Evolutionary conservation across 768 basidiomycete species (phyloP), one percentile per base, ranked within the genome.

Genomic region (Russula dissimulans): DNA sequence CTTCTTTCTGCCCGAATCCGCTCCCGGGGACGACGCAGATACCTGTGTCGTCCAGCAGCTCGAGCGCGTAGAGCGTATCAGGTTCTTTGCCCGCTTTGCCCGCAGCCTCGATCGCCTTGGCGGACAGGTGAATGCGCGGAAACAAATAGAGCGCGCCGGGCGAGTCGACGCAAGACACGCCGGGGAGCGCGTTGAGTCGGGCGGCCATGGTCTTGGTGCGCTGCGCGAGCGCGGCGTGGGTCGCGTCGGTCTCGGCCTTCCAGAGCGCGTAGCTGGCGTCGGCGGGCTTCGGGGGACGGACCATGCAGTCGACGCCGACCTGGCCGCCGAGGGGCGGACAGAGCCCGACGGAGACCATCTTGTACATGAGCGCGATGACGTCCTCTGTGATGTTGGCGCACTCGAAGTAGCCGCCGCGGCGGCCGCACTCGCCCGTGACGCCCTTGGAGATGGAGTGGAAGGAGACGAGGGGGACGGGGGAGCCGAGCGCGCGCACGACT

Each of bases 401-500:
- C 74, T 99, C 95, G 67, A 95, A 95, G 78, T 97, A 99, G 3
- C 95, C 95, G 38, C 95, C 95, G 50, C 97, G 81, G n/a, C 95
- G 80, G 2, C 97, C 95, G 71, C 97, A 99, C 74, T 99, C 95
- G 60, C 95, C 95, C 41, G 82, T 83, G 62, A 97, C 91, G 55
- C 95, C 95, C 73, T 99, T 99, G 58, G 91, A 95, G 71, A 95
- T 95, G 56, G 90, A 93, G 77, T 99, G 95, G 86, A 97, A 97
- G 47, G 91, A 94, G 56, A 99, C 77, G 70, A 99, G 84, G 46
- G 91, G 84, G 58, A 94, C 74, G 57, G 82, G 79, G n/a, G 87
- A 89, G 55, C 81, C 71, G 64, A 87, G 75, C 44, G 79, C 74
- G 54, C 79, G 75, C 3, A 97, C 83, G 54, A 91, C 79, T 73